Evolutionary conservation across 768 basidiomycete genomes (phyloP).

Genomic region (Suillus variegatus): DNA sequence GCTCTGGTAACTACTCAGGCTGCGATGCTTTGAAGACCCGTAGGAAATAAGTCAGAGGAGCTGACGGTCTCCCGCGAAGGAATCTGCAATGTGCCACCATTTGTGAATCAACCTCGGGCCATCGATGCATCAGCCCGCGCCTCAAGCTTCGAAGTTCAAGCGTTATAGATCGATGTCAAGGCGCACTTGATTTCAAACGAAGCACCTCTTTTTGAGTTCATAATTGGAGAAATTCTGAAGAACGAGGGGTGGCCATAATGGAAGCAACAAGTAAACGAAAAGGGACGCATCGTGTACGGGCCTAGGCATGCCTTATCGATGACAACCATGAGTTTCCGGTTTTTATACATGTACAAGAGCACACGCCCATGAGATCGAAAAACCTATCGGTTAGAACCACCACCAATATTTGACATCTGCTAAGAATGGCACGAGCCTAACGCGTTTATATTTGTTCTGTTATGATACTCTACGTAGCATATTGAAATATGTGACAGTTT

Average conservation of each 20-base stretch:
- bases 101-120: neutral
- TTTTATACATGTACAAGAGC: neutral
- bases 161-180: neutral
- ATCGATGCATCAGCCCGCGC: neutral
- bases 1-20: neutral
- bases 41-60: neutral
- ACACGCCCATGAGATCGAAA: neutral
- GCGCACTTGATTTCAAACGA: neutral
- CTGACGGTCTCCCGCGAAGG: neutral
- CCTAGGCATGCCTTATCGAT: neutral
- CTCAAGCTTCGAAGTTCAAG: neutral
- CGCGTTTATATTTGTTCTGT: neutral
- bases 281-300: neutral
- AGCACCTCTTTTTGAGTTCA: neutral
- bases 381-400: neutral
- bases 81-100: neutral
- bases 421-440: neutral
- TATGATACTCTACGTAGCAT: neutral
- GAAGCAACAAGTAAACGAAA: neutral
- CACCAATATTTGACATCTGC: neutral
- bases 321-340: neutral
- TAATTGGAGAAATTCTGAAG: neutral
- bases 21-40: neutral
- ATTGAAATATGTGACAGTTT: neutral
- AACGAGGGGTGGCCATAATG: neutral